Percentiles rank a stretch among this genome's conserved stretches.
Evolutionary conservation across 2,329 filamentous ascomycete genomes (phyloP).

Genomic region (Trichoderma hamatum): DNA sequence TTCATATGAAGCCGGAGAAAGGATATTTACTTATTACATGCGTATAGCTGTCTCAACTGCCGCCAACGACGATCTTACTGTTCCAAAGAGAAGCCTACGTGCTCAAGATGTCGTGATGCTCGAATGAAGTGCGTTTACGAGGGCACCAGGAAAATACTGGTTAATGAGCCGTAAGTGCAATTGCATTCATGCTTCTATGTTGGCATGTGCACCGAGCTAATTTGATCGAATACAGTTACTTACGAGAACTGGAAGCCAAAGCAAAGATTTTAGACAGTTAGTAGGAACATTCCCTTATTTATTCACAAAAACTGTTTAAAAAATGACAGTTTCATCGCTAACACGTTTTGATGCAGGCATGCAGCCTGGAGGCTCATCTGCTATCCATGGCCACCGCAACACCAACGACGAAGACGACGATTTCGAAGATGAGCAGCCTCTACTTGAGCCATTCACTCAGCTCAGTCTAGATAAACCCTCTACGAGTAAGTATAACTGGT

Average conservation of each 20-base stretch:
- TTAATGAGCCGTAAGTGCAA: constrained; percentile 39
- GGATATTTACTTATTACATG: not conserved
- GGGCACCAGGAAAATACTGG: constrained; percentile 40
- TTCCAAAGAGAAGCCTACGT: constrained; percentile 43
- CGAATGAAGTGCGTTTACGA: constrained; percentile 41
- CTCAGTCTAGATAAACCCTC: constrained; percentile 40
- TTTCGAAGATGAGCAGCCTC: constrained; percentile 38
- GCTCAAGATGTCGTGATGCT: constrained; percentile 40
- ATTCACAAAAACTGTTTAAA: not conserved
- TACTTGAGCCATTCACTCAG: constrained; percentile 43
- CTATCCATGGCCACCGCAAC: constrained; percentile 3
- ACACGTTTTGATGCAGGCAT: not conserved
- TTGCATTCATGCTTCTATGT: not conserved
- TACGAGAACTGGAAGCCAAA: constrained; percentile 41
- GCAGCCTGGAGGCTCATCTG: constrained; percentile 1
- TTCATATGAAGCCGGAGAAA: not conserved
- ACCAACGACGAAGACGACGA: constrained; percentile 36
- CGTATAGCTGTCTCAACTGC: constrained; percentile 40
- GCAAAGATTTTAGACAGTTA: constrained; percentile 38
- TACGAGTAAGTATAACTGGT: constrained; percentile 32
- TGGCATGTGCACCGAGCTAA: not conserved
- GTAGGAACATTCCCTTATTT: not conserved
- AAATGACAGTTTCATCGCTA: not conserved
- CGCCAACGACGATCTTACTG: constrained; percentile 42
- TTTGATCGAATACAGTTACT: constrained; percentile 33